Evolutionary conservation across 257 asterid genomes (phyloP).

Genomic region (Phtheirospermum japonicum): DNA sequence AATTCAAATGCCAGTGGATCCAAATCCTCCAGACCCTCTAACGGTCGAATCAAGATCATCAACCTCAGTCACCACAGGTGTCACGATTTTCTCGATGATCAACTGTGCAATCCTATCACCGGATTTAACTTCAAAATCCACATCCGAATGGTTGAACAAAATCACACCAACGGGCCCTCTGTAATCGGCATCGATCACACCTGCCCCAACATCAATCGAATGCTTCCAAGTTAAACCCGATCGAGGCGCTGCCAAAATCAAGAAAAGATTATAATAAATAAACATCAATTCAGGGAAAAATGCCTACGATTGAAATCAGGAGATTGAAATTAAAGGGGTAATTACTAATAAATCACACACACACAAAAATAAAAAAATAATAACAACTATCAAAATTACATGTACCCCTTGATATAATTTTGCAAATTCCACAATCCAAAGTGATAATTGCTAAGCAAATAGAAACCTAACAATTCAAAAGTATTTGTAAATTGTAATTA

Average conservation of each 20-base stretch:
- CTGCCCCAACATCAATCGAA: slow-evolving; percentile 86
- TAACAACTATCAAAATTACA: too few relatives aligned
- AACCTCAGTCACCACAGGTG: slow-evolving; percentile 51
- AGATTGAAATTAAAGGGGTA: neutral
- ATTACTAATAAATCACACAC: too few relatives aligned
- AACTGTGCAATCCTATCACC: slow-evolving; percentile 49
- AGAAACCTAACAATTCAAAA: too few relatives aligned
- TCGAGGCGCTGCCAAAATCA: slow-evolving; percentile 49
- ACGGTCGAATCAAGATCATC: slow-evolving; percentile 42
- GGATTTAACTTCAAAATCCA: slow-evolving; percentile 48
- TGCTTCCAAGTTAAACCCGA: slow-evolving; percentile 88
- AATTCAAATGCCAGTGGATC: slow-evolving; percentile 44
- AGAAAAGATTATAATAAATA: neutral
- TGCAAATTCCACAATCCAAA: too few relatives aligned
- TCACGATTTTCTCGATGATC: slow-evolving; percentile 39
- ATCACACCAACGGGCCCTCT: slow-evolving; percentile 61
- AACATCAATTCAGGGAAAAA: neutral
- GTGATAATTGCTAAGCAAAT: too few relatives aligned
- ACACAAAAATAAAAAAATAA: too few relatives aligned
- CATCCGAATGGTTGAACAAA: slow-evolving; percentile 53
- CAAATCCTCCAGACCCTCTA: slow-evolving; percentile 45
- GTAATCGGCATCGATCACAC: slow-evolving; percentile 88
- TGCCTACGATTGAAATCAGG: neutral
- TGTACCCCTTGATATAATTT: too few relatives aligned
- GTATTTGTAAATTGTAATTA: too few relatives aligned